phyloP scores from a whole-genome alignment of 192 early-diverging fungal genomes.

The Entophlyctis luteolus region DNA sequence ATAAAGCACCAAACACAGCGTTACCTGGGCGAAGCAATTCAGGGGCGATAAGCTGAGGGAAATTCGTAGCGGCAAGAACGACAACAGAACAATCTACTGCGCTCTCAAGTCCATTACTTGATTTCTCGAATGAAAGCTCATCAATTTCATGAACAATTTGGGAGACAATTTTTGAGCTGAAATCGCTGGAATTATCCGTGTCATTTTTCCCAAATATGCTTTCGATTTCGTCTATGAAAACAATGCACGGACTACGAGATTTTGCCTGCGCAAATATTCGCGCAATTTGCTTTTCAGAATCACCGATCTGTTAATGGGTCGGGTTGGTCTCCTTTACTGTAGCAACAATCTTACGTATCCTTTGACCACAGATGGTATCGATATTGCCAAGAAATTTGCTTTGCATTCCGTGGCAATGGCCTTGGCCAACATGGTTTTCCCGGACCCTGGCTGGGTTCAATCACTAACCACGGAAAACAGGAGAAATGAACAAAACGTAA shows the following conservation, averaged over 20 bases:
- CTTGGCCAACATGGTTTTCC: conserved; percentile 86
- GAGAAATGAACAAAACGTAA: neutral
- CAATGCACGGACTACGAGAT: conserved; percentile 68
- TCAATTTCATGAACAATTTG: conserved; percentile 23
- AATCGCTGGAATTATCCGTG: conserved; percentile 56
- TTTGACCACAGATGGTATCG: conserved; percentile 79
- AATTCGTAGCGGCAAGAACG: conserved; percentile 85
- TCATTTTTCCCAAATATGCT: conserved; percentile 76
- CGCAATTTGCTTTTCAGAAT: conserved; percentile 88
- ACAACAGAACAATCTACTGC: conserved; percentile 78
- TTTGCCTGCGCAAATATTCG: conserved; percentile 68
- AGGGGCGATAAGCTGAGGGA: conserved; percentile 66
- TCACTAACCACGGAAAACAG: conserved; percentile 23
- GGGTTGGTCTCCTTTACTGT: neutral
- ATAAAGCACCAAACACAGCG: neutral
- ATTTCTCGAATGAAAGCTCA: conserved; percentile 42
- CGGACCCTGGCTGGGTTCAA: conserved; percentile 85
- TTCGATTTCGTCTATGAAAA: conserved; percentile 95
- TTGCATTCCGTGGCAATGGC: conserved; percentile 76
- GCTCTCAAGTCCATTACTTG: conserved; percentile 44
- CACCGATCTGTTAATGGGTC: conserved; percentile 60
- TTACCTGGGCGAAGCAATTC: conserved; percentile 74
- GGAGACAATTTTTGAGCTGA: conserved; percentile 8
- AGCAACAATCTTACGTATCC: conserved; percentile 58
- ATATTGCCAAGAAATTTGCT: conserved; percentile 76